Evolutionary conservation across 139 green algal species (phyloP).

Genomic region (Desmodesmus armatus): DNA sequence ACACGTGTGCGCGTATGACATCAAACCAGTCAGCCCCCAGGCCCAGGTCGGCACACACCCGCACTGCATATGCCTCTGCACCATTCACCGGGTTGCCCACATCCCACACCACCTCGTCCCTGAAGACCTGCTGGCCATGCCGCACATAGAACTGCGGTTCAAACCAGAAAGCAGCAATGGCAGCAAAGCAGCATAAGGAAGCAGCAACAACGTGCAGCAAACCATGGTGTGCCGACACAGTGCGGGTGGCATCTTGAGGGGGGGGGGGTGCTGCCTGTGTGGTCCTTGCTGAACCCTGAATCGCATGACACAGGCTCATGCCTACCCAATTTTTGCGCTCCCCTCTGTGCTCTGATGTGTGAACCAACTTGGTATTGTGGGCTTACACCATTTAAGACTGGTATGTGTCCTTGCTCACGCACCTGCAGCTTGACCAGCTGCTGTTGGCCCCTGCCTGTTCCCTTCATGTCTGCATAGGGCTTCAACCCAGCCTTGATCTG

Average conservation of each 20-base stretch:
- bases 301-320: not conserved
- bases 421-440: constrained; percentile 33
- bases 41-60: constrained; percentile 22
- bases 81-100: constrained; percentile 30
- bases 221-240: not conserved
- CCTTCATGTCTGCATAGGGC: constrained; percentile 30
- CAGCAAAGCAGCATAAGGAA: not conserved
- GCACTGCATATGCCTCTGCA: constrained; percentile 6
- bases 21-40: constrained; percentile 42
- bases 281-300: too few species aligned
- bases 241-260: too few species aligned
- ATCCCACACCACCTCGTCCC: constrained; percentile 38
- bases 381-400: too few species aligned
- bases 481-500: constrained; percentile 33
- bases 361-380: too few species aligned
- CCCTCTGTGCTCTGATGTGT: too few species aligned
- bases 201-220: not conserved
- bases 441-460: constrained; percentile 13
- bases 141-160: constrained; percentile 30
- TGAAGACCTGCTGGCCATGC: not conserved
- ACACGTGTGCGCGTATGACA: constrained; percentile 8
- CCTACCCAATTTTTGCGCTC: too few species aligned
- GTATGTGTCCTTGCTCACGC: too few species aligned
- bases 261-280: too few species aligned
- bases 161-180: not conserved